These are phyloP conservation scores for Alternaria arbusti DNA, from an alignment of 2,329 filamentous ascomycete genomes.

Conservation along the genomic window DNA sequence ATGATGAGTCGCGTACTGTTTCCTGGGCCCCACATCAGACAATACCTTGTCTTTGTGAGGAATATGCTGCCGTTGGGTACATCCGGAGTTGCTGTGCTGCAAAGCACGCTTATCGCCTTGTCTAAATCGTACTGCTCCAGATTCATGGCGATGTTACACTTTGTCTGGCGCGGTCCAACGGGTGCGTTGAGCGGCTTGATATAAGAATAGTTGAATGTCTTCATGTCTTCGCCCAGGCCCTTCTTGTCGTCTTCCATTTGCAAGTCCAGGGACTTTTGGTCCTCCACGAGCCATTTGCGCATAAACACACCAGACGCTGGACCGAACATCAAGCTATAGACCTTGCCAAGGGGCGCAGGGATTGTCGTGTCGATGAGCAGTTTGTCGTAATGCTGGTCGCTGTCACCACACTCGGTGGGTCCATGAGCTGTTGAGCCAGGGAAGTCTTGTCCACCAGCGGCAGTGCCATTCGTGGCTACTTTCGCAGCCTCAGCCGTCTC, in stretches of 20 bases:
- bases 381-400: conserved; percentile 80
- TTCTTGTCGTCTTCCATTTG: conserved; percentile 83
- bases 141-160: conserved; percentile 85
- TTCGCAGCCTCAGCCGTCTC: conserved; percentile 43
- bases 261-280: conserved; percentile 89
- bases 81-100: conserved; percentile 88
- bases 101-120: conserved; percentile 81
- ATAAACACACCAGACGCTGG: conserved; percentile 80
- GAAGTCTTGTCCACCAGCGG: conserved; percentile 67
- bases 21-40: conserved; percentile 87
- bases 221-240: conserved; percentile 76
- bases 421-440: conserved; percentile 83
- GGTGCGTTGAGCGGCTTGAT: conserved; percentile 86
- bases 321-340: conserved; percentile 89
- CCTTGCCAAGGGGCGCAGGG: conserved; percentile 85
- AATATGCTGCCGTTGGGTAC: conserved; percentile 95
- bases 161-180: conserved; percentile 92
- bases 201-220: conserved; percentile 78
- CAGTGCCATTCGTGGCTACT: conserved; percentile 50
- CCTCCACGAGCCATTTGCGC: conserved; percentile 81
- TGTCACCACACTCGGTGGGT: conserved; percentile 85
- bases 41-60: conserved; percentile 90
- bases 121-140: conserved; percentile 88
- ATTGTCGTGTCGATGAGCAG: conserved; percentile 85
- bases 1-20: conserved; percentile 85